A percentile compares a stretch with the other conserved stretches of the same genome.
These are phyloP conservation scores for Colletotrichum sp. DNA, from an alignment of 2,329 filamentous ascomycete species.

Conservation along the genomic window DNA sequence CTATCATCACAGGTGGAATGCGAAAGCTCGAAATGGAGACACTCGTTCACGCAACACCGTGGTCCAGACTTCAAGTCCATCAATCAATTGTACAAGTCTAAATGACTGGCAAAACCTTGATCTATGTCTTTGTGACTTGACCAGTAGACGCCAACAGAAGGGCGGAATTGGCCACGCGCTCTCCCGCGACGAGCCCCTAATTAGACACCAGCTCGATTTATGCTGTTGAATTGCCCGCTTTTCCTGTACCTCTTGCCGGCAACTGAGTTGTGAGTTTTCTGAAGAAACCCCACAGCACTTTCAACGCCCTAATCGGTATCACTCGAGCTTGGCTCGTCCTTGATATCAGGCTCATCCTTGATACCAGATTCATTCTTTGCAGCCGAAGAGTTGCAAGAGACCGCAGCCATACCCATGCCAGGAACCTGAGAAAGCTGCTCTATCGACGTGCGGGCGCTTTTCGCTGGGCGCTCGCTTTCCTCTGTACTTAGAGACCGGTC, in stretches of 20 bases:
- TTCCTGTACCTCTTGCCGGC: not conserved
- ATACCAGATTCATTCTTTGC: not conserved
- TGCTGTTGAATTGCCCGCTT: not conserved
- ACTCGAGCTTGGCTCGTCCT: not conserved
- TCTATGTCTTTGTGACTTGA: not conserved
- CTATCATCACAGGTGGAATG: not conserved
- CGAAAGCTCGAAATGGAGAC: not conserved
- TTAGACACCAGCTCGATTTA: not conserved
- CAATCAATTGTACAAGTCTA: fast-evolving
- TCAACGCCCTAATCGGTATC: not conserved
- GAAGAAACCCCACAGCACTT: not conserved
- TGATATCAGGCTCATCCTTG: not conserved
- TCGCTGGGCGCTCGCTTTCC: not conserved
- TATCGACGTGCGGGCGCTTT: not conserved
- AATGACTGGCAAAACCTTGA: fast-evolving
- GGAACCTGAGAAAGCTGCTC: not conserved
- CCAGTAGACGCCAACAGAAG: not conserved
- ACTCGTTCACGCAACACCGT: not conserved
- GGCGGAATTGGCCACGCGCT: not conserved
- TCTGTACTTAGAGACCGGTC: not conserved
- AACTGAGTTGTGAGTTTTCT: not conserved
- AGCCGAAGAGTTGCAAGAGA: not conserved
- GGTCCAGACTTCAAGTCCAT: not conserved
- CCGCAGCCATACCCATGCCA: not conserved
- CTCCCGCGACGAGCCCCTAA: not conserved